These are phyloP conservation scores for Arabidopsis suecica DNA, from an alignment of 345 rosid genomes.

Conservation along the genomic window DNA sequence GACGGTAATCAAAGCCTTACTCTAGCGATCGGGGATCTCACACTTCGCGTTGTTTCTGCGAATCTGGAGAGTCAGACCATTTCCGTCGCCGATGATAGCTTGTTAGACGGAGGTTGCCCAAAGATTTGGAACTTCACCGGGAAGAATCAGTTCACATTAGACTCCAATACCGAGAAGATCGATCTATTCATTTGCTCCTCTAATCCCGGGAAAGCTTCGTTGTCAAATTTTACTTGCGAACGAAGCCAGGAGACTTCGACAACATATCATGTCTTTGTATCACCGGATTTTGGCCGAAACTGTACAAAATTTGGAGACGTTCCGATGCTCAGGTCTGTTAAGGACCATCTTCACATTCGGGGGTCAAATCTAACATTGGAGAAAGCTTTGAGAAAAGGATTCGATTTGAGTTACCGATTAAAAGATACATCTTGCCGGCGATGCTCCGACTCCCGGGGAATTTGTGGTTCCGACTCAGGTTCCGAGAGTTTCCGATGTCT, in stretches of 20 bases:
- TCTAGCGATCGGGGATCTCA: neutral
- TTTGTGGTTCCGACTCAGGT: slow-evolving; percentile 49
- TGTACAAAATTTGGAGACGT: slow-evolving; percentile 11
- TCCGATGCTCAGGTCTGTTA: slow-evolving; percentile 16
- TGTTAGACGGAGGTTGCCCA: slow-evolving; percentile 35
- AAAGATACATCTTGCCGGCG: neutral
- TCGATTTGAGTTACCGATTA: slow-evolving; percentile 2
- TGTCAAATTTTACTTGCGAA: neutral
- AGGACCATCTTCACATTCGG: neutral
- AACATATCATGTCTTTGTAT: neutral
- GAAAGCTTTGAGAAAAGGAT: slow-evolving; percentile 39
- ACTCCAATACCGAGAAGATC: neutral
- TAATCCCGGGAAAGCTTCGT: neutral
- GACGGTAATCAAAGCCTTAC: neutral
- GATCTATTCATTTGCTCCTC: slow-evolving; percentile 38
- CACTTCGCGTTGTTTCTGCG: slow-evolving; percentile 13
- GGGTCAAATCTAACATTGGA: neutral
- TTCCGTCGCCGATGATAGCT: slow-evolving; percentile 35
- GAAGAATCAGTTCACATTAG: neutral
- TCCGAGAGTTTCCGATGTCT: slow-evolving; percentile 45
- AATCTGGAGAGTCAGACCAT: neutral
- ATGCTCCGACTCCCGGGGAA: slow-evolving; percentile 47
- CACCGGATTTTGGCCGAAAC: fast-evolving
- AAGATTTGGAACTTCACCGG: neutral
- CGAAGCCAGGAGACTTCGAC: fast-evolving